Evolutionary conservation across 2,329 filamentous ascomycete species (phyloP).

Genomic region (Chaetoscypha palmicola): DNA sequence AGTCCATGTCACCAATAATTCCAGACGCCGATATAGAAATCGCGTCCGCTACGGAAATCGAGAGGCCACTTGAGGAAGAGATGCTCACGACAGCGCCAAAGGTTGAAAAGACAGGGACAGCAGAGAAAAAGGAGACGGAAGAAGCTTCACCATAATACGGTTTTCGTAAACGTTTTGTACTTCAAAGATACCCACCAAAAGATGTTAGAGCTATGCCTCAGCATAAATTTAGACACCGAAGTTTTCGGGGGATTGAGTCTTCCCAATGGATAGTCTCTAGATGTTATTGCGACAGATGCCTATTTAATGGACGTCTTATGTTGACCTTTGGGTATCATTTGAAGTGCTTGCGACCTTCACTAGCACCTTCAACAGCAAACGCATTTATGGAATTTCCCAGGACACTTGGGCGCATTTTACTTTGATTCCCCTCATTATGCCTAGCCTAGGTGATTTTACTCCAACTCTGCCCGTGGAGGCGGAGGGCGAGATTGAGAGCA

Average conservation of each 20-base stretch:
- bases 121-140: constrained; percentile 7
- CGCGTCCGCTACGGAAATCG: not conserved
- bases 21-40: not conserved
- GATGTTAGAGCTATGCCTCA: not conserved
- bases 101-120: constrained; percentile 1
- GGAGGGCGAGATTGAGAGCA: no score
- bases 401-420: no score
- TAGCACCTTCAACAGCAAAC: no score
- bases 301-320: no score
- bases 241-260: not conserved
- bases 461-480: no score
- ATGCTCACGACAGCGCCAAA: not conserved
- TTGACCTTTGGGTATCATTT: no score
- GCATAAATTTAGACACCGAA: no score
- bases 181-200: constrained; percentile 17
- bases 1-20: constrained; percentile 4
- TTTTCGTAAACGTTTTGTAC: constrained; percentile 8
- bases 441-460: no score
- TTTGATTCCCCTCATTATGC: no score
- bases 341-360: no score
- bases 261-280: not conserved
- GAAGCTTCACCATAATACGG: not conserved
- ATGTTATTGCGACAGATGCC: no score
- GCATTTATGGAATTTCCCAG: no score
- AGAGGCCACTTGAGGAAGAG: not conserved